Conservation (phyloP, 345 rosid genomes). For the Hibiscus mutabilis region DNA sequence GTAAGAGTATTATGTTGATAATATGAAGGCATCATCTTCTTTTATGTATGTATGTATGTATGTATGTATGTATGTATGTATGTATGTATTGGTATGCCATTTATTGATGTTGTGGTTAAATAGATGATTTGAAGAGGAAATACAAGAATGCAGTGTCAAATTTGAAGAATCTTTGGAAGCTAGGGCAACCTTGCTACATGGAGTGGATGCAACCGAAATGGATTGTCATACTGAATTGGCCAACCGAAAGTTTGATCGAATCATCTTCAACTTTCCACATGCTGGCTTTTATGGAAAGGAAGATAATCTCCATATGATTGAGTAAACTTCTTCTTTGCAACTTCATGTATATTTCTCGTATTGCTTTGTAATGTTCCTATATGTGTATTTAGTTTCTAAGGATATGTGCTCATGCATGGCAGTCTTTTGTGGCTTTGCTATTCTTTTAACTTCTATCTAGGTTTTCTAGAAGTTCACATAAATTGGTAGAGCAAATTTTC, state of each 20-base stretch:
- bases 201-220: slow-evolving; percentile 52
- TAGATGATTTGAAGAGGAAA: slow-evolving; percentile 29
- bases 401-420: background rate
- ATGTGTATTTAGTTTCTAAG: background rate
- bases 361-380: background rate
- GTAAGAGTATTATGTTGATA: no score
- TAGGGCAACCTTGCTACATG: slow-evolving; percentile 40
- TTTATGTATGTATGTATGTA: no score
- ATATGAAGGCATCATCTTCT: no score
- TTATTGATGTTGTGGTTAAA: background rate
- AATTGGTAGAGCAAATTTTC: background rate
- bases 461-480: background rate
- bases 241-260: slow-evolving; percentile 35
- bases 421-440: background rate
- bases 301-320: slow-evolving; percentile 1
- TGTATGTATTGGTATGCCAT: background rate
- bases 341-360: background rate
- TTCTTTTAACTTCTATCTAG: background rate
- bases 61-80: no score
- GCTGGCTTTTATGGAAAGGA: slow-evolving; percentile 53
- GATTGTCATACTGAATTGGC: slow-evolving; percentile 23
- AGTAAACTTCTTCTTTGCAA: background rate
- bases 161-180: slow-evolving; percentile 20
- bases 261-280: slow-evolving; percentile 53
- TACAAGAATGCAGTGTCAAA: slow-evolving; percentile 43